A percentile compares a stretch with the other conserved stretches of the same genome.
Conservation (phyloP, 106 monocot species). For the Vanilla planifolia region DNA sequence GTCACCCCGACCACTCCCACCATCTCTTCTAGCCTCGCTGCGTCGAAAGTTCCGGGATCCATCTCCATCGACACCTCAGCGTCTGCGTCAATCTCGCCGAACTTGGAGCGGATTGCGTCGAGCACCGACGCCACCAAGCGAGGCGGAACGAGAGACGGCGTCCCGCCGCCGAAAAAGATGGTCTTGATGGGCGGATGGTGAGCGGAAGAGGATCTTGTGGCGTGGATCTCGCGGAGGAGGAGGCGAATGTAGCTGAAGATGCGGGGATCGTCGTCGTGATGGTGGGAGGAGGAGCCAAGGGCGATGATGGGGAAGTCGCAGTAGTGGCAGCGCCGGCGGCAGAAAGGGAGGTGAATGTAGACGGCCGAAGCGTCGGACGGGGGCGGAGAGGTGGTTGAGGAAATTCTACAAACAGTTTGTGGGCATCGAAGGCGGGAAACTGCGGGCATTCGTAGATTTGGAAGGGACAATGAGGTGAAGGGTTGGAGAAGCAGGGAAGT, state of each 20-base stretch:
- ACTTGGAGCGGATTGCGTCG: constrained; percentile 28
- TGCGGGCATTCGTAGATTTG: neutral
- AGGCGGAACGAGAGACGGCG: constrained; percentile 89
- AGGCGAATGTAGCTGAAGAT: constrained; percentile 61
- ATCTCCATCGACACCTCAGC: constrained; percentile 92
- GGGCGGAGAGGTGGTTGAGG: constrained; percentile 12
- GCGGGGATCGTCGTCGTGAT: constrained; percentile 41
- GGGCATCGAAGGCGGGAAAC: neutral
- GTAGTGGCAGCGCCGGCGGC: constrained; percentile 96
- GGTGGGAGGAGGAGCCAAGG: constrained; percentile 50
- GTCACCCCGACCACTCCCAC: constrained; percentile 54
- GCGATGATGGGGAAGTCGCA: constrained; percentile 95
- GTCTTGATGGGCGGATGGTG: constrained; percentile 45
- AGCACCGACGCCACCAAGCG: constrained; percentile 36
- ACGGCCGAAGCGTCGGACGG: constrained; percentile 41
- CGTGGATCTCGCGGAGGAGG: constrained; percentile 67
- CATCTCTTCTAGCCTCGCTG: constrained; percentile 31
- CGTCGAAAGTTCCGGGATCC: constrained; percentile 95
- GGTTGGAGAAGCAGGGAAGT: too few relatives aligned
- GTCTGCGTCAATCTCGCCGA: constrained; percentile 23
- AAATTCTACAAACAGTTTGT: constrained; percentile 5
- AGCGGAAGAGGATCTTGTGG: constrained; percentile 16
- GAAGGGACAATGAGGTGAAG: too few relatives aligned
- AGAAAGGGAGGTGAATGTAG: constrained; percentile 98
- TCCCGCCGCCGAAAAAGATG: constrained; percentile 89